Base-by-base conservation (phyloP, 2,329 filamentous ascomycete genomes). In the Tolypocladium amazonense region DNA sequence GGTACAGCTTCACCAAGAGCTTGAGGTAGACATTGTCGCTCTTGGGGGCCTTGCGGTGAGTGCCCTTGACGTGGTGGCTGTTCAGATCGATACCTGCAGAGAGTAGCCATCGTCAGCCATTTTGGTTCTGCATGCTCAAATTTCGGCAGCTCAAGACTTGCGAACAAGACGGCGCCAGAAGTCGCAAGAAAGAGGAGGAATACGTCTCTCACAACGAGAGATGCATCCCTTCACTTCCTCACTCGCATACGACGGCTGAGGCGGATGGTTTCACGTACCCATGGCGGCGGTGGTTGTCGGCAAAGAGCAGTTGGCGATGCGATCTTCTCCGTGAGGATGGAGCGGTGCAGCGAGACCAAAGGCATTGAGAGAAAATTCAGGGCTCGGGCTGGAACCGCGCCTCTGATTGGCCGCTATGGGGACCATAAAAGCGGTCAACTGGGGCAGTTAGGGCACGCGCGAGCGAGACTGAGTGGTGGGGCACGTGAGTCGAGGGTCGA, bases 11-110 rank as follows among this genome's bases (percentile, higher is more conserved):
- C 80, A 97, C 92, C 77, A 97, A 84, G 77, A 97, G 87, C 86
- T 93, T 93, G 71, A 96, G 84, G 81, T 97, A 96, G 74, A 93
- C 90, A 85, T 97, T 96, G 83, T 96, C 90, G 83, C 89, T 96
- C 89, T 97, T 97, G 75, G 92, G 90, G 70, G 90, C 91, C 86
- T 89, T 91, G 79, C 92, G 90, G 85, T 96, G 92, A 68, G 84
- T 87, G 75, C 74, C 79, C 75, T 83, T 83, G 74, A 86, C 82
- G 77, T 88, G 86, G 79, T 88, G 85, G 70, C 79, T 79, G 77
- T 86, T 80, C 72, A 88, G 81, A 85, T 88, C 85, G 79, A 88
- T 87, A 86, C 85, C 84, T 87, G 78, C 76, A 65, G 70, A 69
- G 73, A 67, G 67, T 76, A 75, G 71, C 73, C 74, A 73, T 77